Evolutionary conservation across 192 early-diverging fungal genomes (phyloP).

Genomic region (Gonapodya prolifera): DNA sequence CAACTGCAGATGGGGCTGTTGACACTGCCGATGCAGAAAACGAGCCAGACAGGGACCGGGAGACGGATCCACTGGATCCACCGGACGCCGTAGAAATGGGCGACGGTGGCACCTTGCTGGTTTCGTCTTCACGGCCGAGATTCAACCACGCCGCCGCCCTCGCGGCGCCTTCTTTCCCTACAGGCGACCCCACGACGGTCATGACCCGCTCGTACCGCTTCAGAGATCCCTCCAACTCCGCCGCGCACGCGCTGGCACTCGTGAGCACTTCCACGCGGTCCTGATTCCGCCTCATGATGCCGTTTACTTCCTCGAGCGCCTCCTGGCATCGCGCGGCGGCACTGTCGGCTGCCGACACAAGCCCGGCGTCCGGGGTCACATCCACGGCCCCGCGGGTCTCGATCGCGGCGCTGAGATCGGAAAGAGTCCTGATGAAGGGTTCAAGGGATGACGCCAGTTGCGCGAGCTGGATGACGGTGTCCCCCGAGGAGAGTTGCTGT

Average conservation of each 20-base stretch:
- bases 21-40: background rate
- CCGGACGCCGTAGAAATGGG: background rate
- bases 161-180: no score
- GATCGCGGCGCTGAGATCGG: background rate
- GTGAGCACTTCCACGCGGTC: background rate
- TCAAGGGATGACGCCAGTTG: background rate
- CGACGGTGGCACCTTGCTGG: background rate
- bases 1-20: background rate
- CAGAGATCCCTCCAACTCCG: background rate
- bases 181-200: background rate
- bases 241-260: background rate
- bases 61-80: background rate
- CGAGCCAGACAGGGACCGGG: background rate
- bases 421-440: background rate
- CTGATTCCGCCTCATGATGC: background rate
- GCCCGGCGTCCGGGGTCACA: background rate
- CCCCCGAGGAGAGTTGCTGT: background rate
- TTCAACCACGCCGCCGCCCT: background rate
- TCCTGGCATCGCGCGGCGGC: background rate
- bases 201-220: background rate
- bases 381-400: background rate
- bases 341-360: background rate
- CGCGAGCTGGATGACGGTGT: background rate
- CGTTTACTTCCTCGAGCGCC: background rate
- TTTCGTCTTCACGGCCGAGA: background rate